phyloP scores from a whole-genome alignment of 2,329 filamentous ascomycete species.

The Claviceps digitariae region DNA sequence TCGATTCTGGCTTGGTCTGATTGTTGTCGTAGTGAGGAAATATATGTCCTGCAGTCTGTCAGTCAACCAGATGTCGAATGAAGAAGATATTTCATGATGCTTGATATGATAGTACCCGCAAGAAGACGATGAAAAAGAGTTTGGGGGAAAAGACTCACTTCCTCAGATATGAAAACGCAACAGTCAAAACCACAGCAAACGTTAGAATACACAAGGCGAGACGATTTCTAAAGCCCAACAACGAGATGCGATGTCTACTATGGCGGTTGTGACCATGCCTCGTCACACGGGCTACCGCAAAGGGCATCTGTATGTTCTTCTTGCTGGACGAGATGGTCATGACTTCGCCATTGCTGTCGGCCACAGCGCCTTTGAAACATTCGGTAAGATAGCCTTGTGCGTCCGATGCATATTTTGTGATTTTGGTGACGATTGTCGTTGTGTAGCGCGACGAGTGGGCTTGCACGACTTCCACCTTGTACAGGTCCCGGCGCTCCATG shows the following conservation, averaged over 20 bases:
- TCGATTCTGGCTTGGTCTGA: background rate
- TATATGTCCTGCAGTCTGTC: background rate
- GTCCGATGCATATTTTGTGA: conserved; percentile 8
- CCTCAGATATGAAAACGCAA: conserved; percentile 8
- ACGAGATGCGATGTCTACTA: conserved; percentile 2
- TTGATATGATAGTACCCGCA: background rate
- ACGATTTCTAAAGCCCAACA: conserved; percentile 6
- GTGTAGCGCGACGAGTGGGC: background rate
- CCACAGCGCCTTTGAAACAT: conserved; percentile 5
- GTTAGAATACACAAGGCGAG: conserved; percentile 9
- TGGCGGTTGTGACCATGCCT: background rate
- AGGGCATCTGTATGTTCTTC: background rate
- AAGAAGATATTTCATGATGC: background rate
- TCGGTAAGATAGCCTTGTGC: conserved; percentile 3
- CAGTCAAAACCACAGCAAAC: conserved; percentile 7
- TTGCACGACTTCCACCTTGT: conserved; percentile 1
- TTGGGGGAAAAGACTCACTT: conserved; percentile 5
- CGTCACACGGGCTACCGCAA: background rate
- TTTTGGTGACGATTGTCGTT: conserved; percentile 3
- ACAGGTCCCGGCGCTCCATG: conserved; percentile 3
- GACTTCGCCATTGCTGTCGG: conserved; percentile 9
- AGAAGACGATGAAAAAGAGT: background rate
- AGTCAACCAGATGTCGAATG: background rate
- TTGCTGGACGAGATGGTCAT: conserved; percentile 4
- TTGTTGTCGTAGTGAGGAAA: background rate